These are phyloP conservation scores for Phaeomoniella chlamydospora DNA, from an alignment of 2,329 filamentous ascomycete species.

Conservation along the genomic window DNA sequence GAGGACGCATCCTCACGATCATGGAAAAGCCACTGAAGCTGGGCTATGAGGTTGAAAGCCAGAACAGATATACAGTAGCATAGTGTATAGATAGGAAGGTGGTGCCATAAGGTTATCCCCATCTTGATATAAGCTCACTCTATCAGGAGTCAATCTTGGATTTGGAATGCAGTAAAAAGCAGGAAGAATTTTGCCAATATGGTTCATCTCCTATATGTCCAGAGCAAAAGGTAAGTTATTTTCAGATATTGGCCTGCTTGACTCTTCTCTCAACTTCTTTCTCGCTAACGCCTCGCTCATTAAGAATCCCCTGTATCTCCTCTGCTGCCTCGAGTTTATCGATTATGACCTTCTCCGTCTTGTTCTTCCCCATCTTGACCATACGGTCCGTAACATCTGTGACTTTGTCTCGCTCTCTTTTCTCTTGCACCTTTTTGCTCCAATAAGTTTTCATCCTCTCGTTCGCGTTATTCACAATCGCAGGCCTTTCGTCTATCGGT, in stretches of 20 bases:
- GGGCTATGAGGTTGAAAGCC: too few relatives aligned
- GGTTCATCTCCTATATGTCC: too few relatives aligned
- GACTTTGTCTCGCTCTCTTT: constrained; percentile 14
- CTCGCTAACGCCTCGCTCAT: neutral
- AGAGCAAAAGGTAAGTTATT: too few relatives aligned
- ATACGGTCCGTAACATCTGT: constrained; percentile 6
- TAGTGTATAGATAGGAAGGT: too few relatives aligned
- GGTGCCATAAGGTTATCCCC: too few relatives aligned
- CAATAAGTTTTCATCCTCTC: constrained; percentile 16
- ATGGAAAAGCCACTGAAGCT: too few relatives aligned
- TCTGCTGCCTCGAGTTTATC: neutral
- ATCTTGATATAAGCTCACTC: too few relatives aligned
- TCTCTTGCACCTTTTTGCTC: constrained; percentile 17
- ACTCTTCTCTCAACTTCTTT: neutral
- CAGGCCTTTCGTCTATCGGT: constrained; percentile 19
- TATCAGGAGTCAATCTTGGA: too few relatives aligned
- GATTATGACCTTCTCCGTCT: constrained; percentile 12
- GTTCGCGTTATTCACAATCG: constrained; percentile 20
- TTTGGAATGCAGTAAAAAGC: too few relatives aligned
- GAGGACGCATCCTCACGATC: too few relatives aligned
- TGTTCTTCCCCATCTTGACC: constrained; percentile 6
- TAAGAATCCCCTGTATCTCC: neutral
- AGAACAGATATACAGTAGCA: too few relatives aligned
- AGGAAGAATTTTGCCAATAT: too few relatives aligned
- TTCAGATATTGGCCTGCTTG: neutral